Base-by-base conservation (phyloP, 2,329 filamentous ascomycete species). In the Lasiodiplodia theobromae region DNA sequence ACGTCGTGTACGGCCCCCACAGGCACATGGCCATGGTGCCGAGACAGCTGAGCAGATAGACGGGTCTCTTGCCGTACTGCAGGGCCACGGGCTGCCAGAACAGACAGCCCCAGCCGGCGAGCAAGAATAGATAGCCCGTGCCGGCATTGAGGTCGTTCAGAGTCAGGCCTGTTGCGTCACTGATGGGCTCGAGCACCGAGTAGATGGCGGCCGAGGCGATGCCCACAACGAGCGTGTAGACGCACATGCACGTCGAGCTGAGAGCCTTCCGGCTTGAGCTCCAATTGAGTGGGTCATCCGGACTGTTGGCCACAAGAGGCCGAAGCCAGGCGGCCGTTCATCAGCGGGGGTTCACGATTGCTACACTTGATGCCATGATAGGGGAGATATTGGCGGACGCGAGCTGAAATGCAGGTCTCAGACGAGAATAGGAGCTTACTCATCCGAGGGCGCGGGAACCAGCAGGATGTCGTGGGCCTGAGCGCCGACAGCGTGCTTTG, bases 71-170 rank as follows among this genome's bases (percentile, higher is more conserved):
- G n/a, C 86, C 86, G 69, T 84, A 86, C 58, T 83, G 82, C 21
- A 86, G 73, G 0, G 85, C 85, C 37, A 87, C 72, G 2, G 86
- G 84, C 71, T 87, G 85, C 82, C 83, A 86, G 52, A 87, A 76
- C 2, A 87, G 73, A 70, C 82, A 81, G 0, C 83, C 84, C 84
- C 83, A 86, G 3, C 84, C 84, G 28, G 85, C 80, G 16, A 84
- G 78, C 37, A 86, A 73, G 71, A 86, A 86, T 83, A 86, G 85
- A 63, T 83, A 81, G 2, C 85, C 85, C 14, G 82, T 86, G 8
- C 85, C 85, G 60, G 81, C 78, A 69, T 85, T 84, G 21, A 86
- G 73, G 44, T 82, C 77, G 4, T 74, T 76, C 1, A 84, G 73
- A 0, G 80, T 81, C 44, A 87, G 75, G 4, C 81, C 82, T 0